These are phyloP conservation scores for Cyclanthera cordifolia DNA, from an alignment of 306 rosid species.

Conservation along the genomic window DNA sequence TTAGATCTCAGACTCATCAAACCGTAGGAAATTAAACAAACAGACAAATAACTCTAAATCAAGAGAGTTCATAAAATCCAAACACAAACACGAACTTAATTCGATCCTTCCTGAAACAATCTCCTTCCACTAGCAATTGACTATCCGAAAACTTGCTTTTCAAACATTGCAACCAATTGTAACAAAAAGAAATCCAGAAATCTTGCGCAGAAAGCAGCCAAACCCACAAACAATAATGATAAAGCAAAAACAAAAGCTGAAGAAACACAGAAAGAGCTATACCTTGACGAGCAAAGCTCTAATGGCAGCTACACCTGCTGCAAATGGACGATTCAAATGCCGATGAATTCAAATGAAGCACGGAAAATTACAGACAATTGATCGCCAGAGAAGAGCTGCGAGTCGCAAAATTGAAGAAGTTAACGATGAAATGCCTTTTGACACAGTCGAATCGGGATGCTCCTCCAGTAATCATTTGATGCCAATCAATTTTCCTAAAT, in stretches of 20 bases:
- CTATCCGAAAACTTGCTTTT: slow-evolving; percentile 10
- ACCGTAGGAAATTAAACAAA: too few relatives aligned
- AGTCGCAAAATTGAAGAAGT: not conserved
- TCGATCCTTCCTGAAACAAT: slow-evolving; percentile 7
- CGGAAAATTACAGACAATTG: slow-evolving; percentile 8
- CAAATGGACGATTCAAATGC: not conserved
- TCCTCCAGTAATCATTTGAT: slow-evolving; percentile 20
- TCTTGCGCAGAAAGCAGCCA: not conserved
- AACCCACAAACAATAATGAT: not conserved
- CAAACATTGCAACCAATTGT: slow-evolving; percentile 11
- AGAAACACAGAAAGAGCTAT: slow-evolving; percentile 4
- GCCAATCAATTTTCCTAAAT: slow-evolving; percentile 8
- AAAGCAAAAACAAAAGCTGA: slow-evolving; percentile 3
- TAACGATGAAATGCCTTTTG: not conserved
- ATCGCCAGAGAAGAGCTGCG: not conserved
- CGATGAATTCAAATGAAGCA: slow-evolving; percentile 16
- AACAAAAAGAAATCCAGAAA: not conserved
- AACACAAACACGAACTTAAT: slow-evolving; percentile 6
- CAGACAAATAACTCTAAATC: slow-evolving; percentile 7
- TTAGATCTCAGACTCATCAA: slow-evolving; percentile 3
- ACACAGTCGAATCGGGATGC: slow-evolving; percentile 18
- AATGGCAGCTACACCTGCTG: not conserved
- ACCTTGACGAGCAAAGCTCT: slow-evolving; percentile 4
- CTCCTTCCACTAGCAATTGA: slow-evolving; percentile 6
- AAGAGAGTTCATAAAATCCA: not conserved